A percentile compares a stretch with the other conserved stretches of the same genome.
Evolutionary conservation across 257 asterid species (phyloP).

Genomic region (Eustoma russellianum): DNA sequence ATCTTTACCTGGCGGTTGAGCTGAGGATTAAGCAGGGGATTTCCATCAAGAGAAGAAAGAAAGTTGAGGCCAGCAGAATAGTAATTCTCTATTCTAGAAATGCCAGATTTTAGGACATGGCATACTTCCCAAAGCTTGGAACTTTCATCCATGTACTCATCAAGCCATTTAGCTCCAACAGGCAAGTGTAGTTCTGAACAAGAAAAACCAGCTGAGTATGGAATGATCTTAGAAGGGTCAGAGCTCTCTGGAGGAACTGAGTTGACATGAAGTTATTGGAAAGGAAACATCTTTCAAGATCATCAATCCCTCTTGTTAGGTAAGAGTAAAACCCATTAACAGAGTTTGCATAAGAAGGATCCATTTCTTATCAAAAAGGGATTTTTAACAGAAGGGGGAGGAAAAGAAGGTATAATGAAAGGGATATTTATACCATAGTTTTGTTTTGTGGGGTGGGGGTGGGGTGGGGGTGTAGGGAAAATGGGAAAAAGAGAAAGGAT

Average conservation of each 20-base stretch:
- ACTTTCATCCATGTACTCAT: conserved; percentile 93
- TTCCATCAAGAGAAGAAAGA: conserved; percentile 46
- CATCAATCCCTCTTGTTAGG: conserved; percentile 69
- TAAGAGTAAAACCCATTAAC: conserved; percentile 75
- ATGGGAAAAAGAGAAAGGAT: conserved; percentile 19
- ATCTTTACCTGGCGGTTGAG: conserved; percentile 60
- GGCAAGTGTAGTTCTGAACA: conserved; percentile 80
- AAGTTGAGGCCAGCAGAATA: conserved; percentile 56
- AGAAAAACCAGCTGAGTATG: conserved; percentile 62
- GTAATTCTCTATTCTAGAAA: conserved; percentile 72
- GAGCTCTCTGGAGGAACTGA: conserved; percentile 64
- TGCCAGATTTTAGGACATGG: conserved; percentile 62
- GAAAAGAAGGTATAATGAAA: conserved; percentile 13
- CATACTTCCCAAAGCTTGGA: conserved; percentile 91
- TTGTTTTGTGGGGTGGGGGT: no score
- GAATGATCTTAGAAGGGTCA: conserved; percentile 67
- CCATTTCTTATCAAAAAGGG: conserved; percentile 30
- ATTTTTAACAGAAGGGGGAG: conserved; percentile 3
- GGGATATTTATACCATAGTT: conserved; percentile 38
- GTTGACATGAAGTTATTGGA: conserved; percentile 81
- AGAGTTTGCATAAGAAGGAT: conserved; percentile 69
- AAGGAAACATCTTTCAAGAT: conserved; percentile 57
- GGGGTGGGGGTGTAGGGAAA: background rate
- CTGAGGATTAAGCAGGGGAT: conserved; percentile 59
- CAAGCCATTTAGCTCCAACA: conserved; percentile 92